Conservation (phyloP, 1,139 yeast species). For the Pichia cactophila region DNA sequence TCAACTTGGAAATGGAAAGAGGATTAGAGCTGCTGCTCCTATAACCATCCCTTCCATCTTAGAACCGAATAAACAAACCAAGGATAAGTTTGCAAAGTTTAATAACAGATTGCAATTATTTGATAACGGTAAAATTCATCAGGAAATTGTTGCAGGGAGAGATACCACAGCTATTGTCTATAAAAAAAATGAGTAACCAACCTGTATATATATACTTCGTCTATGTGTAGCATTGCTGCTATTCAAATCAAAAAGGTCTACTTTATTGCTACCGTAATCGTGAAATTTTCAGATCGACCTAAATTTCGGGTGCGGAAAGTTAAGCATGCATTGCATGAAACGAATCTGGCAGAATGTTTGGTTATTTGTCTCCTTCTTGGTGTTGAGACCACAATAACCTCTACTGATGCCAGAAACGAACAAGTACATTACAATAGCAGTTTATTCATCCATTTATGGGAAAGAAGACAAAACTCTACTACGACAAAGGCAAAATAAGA, state of each 20-base stretch:
- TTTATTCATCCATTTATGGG: slow-evolving; percentile 7
- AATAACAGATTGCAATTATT: slow-evolving; percentile 43
- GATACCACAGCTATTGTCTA: slow-evolving; percentile 60
- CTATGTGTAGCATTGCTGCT: too few relatives aligned
- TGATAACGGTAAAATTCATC: slow-evolving; percentile 36
- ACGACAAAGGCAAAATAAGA: slow-evolving; percentile 1
- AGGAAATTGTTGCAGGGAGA: slow-evolving; percentile 57
- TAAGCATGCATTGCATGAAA: too few relatives aligned
- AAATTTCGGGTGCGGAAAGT: too few relatives aligned
- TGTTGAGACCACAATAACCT: too few relatives aligned
- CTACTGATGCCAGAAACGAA: background rate
- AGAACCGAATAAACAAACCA: slow-evolving; percentile 37
- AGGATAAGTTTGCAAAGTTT: slow-evolving; percentile 21
- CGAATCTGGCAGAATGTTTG: too few relatives aligned
- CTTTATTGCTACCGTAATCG: too few relatives aligned
- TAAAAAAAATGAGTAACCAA: slow-evolving; percentile 17
- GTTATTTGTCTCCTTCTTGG: too few relatives aligned
- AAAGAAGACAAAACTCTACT: slow-evolving; percentile 2
- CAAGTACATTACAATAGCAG: slow-evolving; percentile 2
- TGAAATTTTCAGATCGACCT: too few relatives aligned
- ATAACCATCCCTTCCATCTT: slow-evolving; percentile 44
- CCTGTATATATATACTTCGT: background rate
- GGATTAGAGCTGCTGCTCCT: slow-evolving; percentile 54
- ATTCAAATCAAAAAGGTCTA: too few relatives aligned
- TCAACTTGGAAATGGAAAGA: slow-evolving; percentile 79